Base-by-base conservation (phyloP, 176 grass and related monocot genomes). In the Eragrostis curvula region DNA sequence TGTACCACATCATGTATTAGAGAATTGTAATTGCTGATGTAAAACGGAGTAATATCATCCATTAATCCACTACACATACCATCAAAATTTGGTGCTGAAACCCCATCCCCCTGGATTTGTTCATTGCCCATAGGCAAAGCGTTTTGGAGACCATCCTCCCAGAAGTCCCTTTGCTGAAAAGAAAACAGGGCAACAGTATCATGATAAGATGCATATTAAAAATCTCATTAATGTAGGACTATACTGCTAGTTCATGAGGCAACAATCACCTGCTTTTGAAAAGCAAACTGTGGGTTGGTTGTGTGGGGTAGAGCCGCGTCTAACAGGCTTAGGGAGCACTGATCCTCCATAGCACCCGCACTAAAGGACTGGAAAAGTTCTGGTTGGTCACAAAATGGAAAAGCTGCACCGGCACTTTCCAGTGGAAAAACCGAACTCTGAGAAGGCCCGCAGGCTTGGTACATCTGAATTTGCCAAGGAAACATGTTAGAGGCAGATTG, bases 201-300 rank as follows among this genome's bases (percentile, higher is more conserved):
- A 84, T 16, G 83, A 89, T 86, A 77, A 61, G 49, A 86, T 82
- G 48, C 84, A 53, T 61, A 79, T 60, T 53, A 60, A 79, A 60
- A 79, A 52, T 70, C 5, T 59, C n/a, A 21, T 30, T 50, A 20
- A 9, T 68, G 57, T 57, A 73, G 48, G 12, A 61, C 24, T 61
- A 61, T 24, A 28, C 66, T 82, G 66, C 50, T 73, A 50, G 8
- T 61, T 84, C 50, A 49, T 60, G 24, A 68, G 40, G 63, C 53
- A 69, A 76, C 73, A 84, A 70, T 95, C 86, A 98, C 96, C 96
- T 98, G 96, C 45, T 91, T 84, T 23, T 91, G 78, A 88, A 92
- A 90, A 68, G 83, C 66, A 49, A 83, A 86, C 83, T 73, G 87
- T 67, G 72, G 57, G 82, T 52, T 80, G 40, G 52, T 58, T 56